Conservation (phyloP, 148 eudicot species). For the Oxyria digyna region DNA sequence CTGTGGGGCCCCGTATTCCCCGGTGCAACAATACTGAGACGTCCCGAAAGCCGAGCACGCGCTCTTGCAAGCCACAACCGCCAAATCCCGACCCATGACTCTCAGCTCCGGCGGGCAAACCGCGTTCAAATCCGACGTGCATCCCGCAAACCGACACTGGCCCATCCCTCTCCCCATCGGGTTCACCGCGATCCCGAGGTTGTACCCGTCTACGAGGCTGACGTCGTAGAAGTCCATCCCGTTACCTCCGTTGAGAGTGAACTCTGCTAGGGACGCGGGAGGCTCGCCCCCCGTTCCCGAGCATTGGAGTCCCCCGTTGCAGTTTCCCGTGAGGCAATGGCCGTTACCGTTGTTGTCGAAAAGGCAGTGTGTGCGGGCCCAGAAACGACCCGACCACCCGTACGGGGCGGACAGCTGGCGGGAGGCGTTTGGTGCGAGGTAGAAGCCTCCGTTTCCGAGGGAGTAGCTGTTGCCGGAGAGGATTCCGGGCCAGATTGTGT, state of each 20-base stretch:
- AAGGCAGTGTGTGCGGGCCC: constrained; percentile 3
- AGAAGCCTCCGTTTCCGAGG: background rate
- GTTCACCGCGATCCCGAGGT: background rate
- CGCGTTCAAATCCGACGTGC: background rate
- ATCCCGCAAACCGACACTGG: background rate
- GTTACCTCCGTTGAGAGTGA: background rate
- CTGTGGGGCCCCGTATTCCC: background rate
- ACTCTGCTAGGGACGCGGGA: background rate
- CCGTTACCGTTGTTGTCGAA: background rate
- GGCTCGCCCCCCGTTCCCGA: background rate
- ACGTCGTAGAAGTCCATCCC: background rate
- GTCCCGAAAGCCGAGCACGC: background rate
- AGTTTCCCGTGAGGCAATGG: background rate
- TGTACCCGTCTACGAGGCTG: background rate
- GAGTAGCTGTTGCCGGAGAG: background rate
- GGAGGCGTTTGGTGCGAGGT: background rate
- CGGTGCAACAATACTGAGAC: background rate
- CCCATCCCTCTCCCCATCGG: background rate
- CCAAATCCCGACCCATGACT: background rate
- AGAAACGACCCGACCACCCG: background rate
- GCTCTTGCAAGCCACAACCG: constrained; percentile 4
- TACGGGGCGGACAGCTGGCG: background rate
- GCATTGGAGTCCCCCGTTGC: background rate
- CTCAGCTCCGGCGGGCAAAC: constrained; percentile 1
- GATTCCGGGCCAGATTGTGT: background rate